Conservation (phyloP, 257 asterid species). For the Nyctanthes arbortristis region DNA sequence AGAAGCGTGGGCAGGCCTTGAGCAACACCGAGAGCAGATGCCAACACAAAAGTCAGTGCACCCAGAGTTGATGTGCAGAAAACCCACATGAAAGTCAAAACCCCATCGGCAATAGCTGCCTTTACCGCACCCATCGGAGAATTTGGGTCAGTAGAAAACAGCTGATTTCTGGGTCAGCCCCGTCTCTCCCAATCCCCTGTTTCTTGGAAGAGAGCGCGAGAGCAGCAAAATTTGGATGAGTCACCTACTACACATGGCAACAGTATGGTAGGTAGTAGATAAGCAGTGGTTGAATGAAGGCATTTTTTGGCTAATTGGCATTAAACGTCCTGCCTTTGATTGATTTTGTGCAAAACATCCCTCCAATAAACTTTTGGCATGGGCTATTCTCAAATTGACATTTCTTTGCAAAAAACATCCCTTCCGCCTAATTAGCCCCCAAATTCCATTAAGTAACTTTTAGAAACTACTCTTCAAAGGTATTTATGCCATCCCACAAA, state of each 20-base stretch:
- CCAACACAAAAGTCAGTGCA: too few relatives aligned
- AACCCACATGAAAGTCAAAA: slow-evolving; percentile 51
- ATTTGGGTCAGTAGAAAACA: neutral
- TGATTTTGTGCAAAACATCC: too few relatives aligned
- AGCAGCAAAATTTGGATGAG: neutral
- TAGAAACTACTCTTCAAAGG: too few relatives aligned
- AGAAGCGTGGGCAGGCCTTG: slow-evolving; percentile 42
- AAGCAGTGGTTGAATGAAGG: neutral
- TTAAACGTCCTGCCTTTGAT: too few relatives aligned
- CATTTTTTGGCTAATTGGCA: too few relatives aligned
- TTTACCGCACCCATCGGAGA: slow-evolving; percentile 30
- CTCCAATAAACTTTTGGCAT: too few relatives aligned
- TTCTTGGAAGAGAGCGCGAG: neutral
- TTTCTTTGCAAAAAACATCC: too few relatives aligned
- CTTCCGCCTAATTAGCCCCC: too few relatives aligned
- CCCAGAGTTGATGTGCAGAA: slow-evolving; percentile 45
- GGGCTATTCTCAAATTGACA: too few relatives aligned
- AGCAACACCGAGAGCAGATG: slow-evolving; percentile 44
- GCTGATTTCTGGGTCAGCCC: neutral
- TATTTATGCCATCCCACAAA: too few relatives aligned
- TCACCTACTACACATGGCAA: neutral
- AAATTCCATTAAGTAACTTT: too few relatives aligned
- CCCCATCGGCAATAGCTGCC: slow-evolving; percentile 49
- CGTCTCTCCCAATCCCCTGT: neutral
- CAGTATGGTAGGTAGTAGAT: too few relatives aligned